Percentiles rank a stretch among this genome's conserved stretches.
Conservation (phyloP, 345 rosid genomes). For the Eucalyptus microcorys region DNA sequence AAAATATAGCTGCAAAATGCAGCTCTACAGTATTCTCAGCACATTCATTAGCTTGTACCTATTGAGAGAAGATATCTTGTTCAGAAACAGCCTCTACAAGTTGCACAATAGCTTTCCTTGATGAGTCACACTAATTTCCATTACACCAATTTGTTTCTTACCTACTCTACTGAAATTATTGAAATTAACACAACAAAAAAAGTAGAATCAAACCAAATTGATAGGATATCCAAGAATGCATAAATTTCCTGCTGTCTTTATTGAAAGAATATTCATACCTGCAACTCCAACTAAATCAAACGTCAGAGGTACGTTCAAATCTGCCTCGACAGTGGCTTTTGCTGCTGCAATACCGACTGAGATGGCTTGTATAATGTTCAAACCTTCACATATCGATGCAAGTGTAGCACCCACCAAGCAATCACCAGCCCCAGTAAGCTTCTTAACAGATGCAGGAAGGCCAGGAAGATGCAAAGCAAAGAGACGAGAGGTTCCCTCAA, state of each 20-base stretch:
- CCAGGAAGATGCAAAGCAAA: constrained; percentile 58
- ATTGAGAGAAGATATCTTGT: background rate
- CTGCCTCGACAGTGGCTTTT: constrained; percentile 66
- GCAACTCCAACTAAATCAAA: constrained; percentile 38
- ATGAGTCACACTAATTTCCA: background rate
- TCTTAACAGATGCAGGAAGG: constrained; percentile 59
- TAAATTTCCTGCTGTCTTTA: background rate
- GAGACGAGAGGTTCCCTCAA: constrained; percentile 5
- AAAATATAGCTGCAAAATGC: background rate
- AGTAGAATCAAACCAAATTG: background rate
- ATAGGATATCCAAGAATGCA: background rate
- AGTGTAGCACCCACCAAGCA: constrained; percentile 75
- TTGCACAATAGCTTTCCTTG: background rate
- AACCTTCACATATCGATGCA: constrained; percentile 52
- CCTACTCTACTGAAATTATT: background rate
- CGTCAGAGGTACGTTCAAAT: constrained; percentile 50
- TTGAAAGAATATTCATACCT: constrained; percentile 18
- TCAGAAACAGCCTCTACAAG: background rate
- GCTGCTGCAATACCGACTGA: constrained; percentile 72
- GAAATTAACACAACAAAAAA: background rate
- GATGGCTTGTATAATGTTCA: constrained; percentile 61
- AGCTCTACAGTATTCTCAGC: background rate
- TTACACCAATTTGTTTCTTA: background rate
- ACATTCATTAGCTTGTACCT: background rate
- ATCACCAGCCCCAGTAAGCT: constrained; percentile 90